A percentile compares a stretch with the other conserved stretches of the same genome.
Evolutionary conservation across 257 asterid genomes (phyloP).

Genomic region (Solanum rostratum): DNA sequence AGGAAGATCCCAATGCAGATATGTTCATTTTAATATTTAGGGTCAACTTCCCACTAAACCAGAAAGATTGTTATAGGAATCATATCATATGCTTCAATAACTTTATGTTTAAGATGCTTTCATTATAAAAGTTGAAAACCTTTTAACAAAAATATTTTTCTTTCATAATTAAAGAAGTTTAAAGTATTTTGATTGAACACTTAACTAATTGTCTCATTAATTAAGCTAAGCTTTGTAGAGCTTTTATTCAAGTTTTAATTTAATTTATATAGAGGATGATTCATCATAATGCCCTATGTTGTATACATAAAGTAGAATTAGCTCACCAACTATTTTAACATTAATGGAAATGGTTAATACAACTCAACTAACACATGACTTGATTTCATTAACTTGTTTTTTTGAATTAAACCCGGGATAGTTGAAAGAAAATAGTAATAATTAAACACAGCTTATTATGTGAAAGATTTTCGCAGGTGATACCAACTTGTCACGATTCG

Average conservation of each 20-base stretch:
- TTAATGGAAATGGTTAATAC: not conserved
- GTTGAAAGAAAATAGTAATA: not conserved
- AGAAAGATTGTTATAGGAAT: constrained; percentile 11
- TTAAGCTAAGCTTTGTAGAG: not conserved
- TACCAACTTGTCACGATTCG: too few relatives aligned
- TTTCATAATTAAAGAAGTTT: not conserved
- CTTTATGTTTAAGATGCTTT: not conserved
- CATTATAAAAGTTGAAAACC: not conserved
- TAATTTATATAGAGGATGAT: constrained; percentile 4
- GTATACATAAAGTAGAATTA: constrained; percentile 10
- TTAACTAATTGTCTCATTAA: not conserved
- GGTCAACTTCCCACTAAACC: constrained; percentile 34
- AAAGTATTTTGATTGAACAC: not conserved
- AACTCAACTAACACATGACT: constrained; percentile 24
- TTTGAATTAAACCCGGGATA: not conserved
- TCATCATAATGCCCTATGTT: not conserved
- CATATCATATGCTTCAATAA: constrained; percentile 6
- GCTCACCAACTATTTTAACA: constrained; percentile 25
- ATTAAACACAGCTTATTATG: not conserved
- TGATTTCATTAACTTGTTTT: not conserved
- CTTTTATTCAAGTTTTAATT: not conserved
- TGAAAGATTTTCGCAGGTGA: not conserved
- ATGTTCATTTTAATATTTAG: not conserved
- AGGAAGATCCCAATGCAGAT: constrained; percentile 1
- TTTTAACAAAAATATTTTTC: not conserved